Percentiles rank a stretch among this genome's conserved stretches.
phyloP scores from a whole-genome alignment of 208 protist genomes.

The Histomonas meleagridis region DNA sequence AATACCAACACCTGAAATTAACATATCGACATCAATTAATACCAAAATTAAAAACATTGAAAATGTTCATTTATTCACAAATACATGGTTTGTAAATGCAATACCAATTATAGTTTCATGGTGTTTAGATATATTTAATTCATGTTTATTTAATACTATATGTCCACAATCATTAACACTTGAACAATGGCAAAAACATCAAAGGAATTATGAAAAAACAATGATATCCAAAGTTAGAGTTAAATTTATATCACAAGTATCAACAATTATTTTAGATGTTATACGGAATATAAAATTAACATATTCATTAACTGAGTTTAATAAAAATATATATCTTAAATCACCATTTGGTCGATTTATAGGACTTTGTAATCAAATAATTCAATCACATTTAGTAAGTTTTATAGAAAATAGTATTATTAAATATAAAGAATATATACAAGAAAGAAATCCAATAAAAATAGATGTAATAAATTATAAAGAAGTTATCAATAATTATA shows the following conservation, averaged over 20 bases:
- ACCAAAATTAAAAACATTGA: not conserved
- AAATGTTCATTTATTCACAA: not conserved
- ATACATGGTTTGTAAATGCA: slow-evolving; percentile 28
- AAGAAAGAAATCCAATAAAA: not conserved
- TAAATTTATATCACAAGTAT: slow-evolving; percentile 27
- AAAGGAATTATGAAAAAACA: slow-evolving; percentile 27
- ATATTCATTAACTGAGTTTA: slow-evolving; percentile 31
- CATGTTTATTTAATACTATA: slow-evolving; percentile 19
- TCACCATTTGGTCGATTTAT: slow-evolving; percentile 11
- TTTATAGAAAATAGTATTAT: slow-evolving; percentile 8
- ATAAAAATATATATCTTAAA: slow-evolving; percentile 28
- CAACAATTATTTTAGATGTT: slow-evolving; percentile 32
- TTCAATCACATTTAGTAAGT: not conserved
- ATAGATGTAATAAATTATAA: not conserved
- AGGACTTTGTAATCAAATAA: slow-evolving; percentile 32
- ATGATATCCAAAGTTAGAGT: slow-evolving; percentile 20
- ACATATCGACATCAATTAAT: not conserved
- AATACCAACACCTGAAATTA: not conserved
- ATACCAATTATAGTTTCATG: slow-evolving; percentile 28
- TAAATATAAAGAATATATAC: not conserved
- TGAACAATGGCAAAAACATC: slow-evolving; percentile 18
- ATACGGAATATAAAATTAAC: slow-evolving; percentile 1
- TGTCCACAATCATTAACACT: not conserved
- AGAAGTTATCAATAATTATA: not conserved
- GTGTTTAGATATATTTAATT: slow-evolving; percentile 21